Conservation (phyloP, 2,329 filamentous ascomycete genomes). For the Stachybotrys elegans region DNA sequence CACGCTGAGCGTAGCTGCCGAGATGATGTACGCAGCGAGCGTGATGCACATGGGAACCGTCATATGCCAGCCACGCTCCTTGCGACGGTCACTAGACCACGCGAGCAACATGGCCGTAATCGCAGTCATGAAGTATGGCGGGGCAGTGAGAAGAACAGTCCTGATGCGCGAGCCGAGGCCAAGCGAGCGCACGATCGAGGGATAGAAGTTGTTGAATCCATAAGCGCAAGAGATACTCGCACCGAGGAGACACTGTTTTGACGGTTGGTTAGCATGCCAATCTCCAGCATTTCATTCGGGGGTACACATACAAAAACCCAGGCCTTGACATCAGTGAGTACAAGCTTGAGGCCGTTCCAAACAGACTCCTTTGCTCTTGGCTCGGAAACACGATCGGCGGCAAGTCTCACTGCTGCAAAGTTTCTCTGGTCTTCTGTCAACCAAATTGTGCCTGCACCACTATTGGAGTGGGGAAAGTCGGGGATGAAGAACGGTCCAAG, state of each 20-base stretch:
- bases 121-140: slow-evolving; percentile 51
- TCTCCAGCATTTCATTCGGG: too few relatives aligned
- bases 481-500: slow-evolving; percentile 16
- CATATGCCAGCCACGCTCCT: slow-evolving; percentile 59
- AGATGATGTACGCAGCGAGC: slow-evolving; percentile 53
- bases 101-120: slow-evolving; percentile 53
- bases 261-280: too few relatives aligned
- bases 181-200: slow-evolving; percentile 52
- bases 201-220: slow-evolving; percentile 30
- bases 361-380: slow-evolving; percentile 11
- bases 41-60: slow-evolving; percentile 49
- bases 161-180: slow-evolving; percentile 47
- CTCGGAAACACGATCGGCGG: slow-evolving; percentile 11
- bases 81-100: slow-evolving; percentile 55
- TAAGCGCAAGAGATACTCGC: slow-evolving; percentile 19
- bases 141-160: slow-evolving; percentile 50
- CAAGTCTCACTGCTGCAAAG: slow-evolving; percentile 10
- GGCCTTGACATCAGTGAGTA: slow-evolving; percentile 13
- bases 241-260: too few relatives aligned
- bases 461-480: slow-evolving; percentile 8
- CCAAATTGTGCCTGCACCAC: not conserved
- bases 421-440: slow-evolving; percentile 13
- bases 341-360: slow-evolving; percentile 13
- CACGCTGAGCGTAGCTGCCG: slow-evolving; percentile 43
- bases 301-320: slow-evolving; percentile 16